Evolutionary conservation across 345 rosid genomes (phyloP).

Genomic region (Citrus glauca): DNA sequence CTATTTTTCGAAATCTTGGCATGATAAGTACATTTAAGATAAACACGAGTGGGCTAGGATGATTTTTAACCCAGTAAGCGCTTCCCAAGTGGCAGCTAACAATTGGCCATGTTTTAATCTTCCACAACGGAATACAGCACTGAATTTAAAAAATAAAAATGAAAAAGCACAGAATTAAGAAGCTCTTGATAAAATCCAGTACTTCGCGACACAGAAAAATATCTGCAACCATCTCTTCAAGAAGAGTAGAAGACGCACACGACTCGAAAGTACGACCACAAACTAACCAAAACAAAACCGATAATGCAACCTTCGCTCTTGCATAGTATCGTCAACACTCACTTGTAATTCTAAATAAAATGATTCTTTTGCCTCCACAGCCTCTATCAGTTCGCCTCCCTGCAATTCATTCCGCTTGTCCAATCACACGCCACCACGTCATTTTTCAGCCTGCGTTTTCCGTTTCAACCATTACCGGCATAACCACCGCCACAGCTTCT

Average conservation of each 20-base stretch:
- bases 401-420: conserved; percentile 25
- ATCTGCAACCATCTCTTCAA: background rate
- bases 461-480: conserved; percentile 6
- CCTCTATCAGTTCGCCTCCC: conserved; percentile 48
- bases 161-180: too few species aligned
- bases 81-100: background rate
- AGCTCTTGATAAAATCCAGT: background rate
- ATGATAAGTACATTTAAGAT: background rate
- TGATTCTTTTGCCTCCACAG: conserved; percentile 51
- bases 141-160: too few species aligned
- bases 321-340: background rate
- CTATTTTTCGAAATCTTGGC: background rate
- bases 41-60: background rate
- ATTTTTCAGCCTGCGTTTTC: conserved; percentile 32
- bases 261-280: conserved; percentile 5
- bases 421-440: conserved; percentile 32
- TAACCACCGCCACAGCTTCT: background rate
- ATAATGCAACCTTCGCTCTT: background rate
- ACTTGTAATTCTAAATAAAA: background rate
- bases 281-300: conserved; percentile 1
- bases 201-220: background rate
- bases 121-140: too few species aligned
- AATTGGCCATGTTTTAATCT: background rate
- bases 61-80: background rate
- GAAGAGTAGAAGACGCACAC: background rate